Evolutionary conservation across 148 eudicot species (phyloP).

Genomic region (Fagopyrum tataricum): DNA sequence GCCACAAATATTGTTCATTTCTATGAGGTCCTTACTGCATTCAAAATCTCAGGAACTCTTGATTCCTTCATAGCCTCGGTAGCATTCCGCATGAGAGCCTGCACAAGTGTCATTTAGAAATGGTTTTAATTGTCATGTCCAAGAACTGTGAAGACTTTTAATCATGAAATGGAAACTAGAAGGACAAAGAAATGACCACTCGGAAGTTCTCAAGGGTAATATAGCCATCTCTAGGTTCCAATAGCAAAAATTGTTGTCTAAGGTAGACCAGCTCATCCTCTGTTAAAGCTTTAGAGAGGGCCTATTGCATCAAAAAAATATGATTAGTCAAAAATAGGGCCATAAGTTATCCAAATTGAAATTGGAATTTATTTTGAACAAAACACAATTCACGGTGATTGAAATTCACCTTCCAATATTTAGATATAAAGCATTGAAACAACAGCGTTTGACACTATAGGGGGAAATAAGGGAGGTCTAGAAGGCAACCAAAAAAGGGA

Average conservation of each 20-base stretch:
- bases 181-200: conserved; percentile 18
- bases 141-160: neutral
- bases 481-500: neutral
- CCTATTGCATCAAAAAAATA: conserved; percentile 21
- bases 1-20: neutral
- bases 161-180: neutral
- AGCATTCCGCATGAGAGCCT: conserved; percentile 52
- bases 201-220: conserved; percentile 32
- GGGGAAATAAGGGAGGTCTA: neutral
- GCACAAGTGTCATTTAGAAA: conserved; percentile 13
- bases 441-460: neutral
- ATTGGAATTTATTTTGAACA: neutral
- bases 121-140: neutral
- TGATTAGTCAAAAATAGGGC: neutral
- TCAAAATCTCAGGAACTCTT: conserved; percentile 54
- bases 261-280: conserved; percentile 59
- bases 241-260: conserved; percentile 40
- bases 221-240: conserved; percentile 39
- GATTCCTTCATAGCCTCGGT: conserved; percentile 70
- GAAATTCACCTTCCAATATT: neutral
- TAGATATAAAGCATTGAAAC: neutral
- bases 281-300: conserved; percentile 64
- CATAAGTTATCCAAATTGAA: neutral
- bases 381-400: neutral
- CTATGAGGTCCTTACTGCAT: conserved; percentile 24